Base-by-base conservation (phyloP, 2,329 filamentous ascomycete genomes). In the Colletotrichum tabaci region DNA sequence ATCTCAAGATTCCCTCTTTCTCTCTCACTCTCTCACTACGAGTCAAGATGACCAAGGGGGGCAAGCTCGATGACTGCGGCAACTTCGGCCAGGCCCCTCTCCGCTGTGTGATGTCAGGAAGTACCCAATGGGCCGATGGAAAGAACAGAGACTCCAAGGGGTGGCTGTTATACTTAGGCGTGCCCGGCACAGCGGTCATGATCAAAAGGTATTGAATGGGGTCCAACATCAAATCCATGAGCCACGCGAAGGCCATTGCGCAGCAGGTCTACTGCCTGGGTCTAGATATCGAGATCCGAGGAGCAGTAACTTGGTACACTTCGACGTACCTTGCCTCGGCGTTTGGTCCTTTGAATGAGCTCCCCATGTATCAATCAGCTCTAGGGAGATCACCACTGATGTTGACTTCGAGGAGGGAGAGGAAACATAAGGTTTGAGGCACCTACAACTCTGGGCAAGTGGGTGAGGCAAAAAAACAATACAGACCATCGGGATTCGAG, bases 1-100 rank as follows among this genome's bases (percentile, higher is more conserved):
- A n/a, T 42, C 16, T 47, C 47, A 15, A 4, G 12, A 44, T 7
- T 35, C 30, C 9, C 30, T 35, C 30, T 30, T 4, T 30, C 30
- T 30, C 30, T 30, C 30, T 30, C 26, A 4, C 30, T 35, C 30
- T 35, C 30, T 35, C 30, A 35, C 35, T 18, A 9, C 4, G 7
- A n/a, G 35, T 26, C 46, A 65, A 13, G 38, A 52, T 77, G 80
- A 81, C 81, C 75, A 81, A 38, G 80, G 80, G 80, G 79, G 80
- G 63, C 69, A 80, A 80, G 79, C 73, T 80, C 80, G 79, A 72
- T 66, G 56, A 60, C 65, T 65, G 74, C 76, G 66, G 71, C 71
- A 60, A 52, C 63, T 77, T 76, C 79, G 79, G 78, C 64, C 75
- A 73, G 61, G 64, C 76, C 61, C 76, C 61, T 67, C 75, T 81